A percentile compares a stretch with the other conserved stretches of the same genome.
Conservation (phyloP, 305 asterid species). For the Petunia hybrid region DNA sequence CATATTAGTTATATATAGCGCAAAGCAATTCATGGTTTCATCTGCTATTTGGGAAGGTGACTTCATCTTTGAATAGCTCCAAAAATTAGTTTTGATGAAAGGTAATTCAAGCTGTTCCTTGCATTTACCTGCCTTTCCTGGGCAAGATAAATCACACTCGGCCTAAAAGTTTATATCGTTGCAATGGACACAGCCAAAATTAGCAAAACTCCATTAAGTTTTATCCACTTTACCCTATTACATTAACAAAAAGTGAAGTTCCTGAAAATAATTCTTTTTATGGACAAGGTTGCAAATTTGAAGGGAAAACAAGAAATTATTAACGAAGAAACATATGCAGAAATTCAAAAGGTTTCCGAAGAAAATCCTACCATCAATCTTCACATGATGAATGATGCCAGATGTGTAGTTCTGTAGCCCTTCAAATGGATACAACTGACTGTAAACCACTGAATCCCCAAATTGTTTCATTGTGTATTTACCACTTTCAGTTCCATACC, state of each 20-base stretch:
- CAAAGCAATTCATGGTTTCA: no score
- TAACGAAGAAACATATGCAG: conserved; percentile 1
- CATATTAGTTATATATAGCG: no score
- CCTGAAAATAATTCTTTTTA: not conserved
- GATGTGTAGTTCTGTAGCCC: conserved; percentile 88
- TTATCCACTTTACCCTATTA: not conserved
- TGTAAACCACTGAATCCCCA: conserved; percentile 71
- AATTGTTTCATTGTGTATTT: conserved; percentile 44
- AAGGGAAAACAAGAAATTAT: not conserved
- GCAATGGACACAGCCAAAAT: no score
- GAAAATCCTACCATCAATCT: conserved; percentile 63
- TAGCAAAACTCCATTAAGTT: no score
- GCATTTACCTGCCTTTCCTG: not conserved
- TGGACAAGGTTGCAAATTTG: not conserved
- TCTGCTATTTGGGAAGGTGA: no score
- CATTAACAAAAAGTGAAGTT: not conserved
- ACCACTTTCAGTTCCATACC: conserved; percentile 73
- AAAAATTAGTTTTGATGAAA: no score
- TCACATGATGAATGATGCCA: conserved; percentile 83
- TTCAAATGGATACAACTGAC: conserved; percentile 77
- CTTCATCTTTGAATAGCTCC: no score
- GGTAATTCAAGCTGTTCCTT: not conserved
- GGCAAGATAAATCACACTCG: not conserved
- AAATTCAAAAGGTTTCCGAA: not conserved
- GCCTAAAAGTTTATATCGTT: no score